Percentiles rank a stretch among this genome's conserved stretches.
Conservation (phyloP, 129 eudicot species). For the Oenanthe sinensis region DNA sequence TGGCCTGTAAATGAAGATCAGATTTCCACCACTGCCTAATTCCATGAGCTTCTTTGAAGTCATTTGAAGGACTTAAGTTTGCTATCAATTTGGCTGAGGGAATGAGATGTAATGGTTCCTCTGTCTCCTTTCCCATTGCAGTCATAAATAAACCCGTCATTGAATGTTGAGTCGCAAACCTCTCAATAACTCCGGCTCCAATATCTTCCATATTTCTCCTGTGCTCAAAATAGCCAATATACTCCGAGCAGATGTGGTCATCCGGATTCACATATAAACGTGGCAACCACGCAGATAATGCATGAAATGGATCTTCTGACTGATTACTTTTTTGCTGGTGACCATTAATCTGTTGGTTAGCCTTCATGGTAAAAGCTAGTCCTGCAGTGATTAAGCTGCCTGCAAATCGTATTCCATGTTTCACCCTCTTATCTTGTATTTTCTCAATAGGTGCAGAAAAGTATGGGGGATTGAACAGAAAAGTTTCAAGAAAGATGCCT, state of each 20-base stretch:
- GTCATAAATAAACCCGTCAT: conserved; percentile 54
- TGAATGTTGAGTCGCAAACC: conserved; percentile 81
- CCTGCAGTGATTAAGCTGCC: conserved; percentile 92
- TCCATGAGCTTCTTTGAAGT: conserved; percentile 78
- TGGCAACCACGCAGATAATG: conserved; percentile 64
- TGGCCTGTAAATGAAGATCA: conserved; percentile 40
- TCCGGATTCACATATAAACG: conserved; percentile 62
- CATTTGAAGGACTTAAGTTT: conserved; percentile 43
- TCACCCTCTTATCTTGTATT: conserved; percentile 57
- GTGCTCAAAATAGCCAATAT: conserved; percentile 84
- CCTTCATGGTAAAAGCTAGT: conserved; percentile 59
- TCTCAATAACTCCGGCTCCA: conserved; percentile 71
- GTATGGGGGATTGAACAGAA: conserved; percentile 83
- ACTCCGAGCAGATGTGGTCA: conserved; percentile 83
- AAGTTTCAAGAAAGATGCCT: conserved; percentile 59
- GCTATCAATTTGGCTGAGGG: conserved; percentile 62
- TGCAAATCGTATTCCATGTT: conserved; percentile 79
- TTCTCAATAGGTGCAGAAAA: conserved; percentile 82
- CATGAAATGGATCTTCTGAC: conserved; percentile 38
- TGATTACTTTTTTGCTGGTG: conserved; percentile 7
- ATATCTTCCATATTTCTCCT: conserved; percentile 81
- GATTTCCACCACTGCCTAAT: conserved; percentile 90
- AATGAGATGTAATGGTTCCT: conserved; percentile 74
- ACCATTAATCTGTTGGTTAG: conserved; percentile 22
- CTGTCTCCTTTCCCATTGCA: conserved; percentile 58